These are phyloP conservation scores for Apiotrichum mycotoxinovorans DNA, from an alignment of 1,284 basidiomycete species.

Conservation along the genomic window DNA sequence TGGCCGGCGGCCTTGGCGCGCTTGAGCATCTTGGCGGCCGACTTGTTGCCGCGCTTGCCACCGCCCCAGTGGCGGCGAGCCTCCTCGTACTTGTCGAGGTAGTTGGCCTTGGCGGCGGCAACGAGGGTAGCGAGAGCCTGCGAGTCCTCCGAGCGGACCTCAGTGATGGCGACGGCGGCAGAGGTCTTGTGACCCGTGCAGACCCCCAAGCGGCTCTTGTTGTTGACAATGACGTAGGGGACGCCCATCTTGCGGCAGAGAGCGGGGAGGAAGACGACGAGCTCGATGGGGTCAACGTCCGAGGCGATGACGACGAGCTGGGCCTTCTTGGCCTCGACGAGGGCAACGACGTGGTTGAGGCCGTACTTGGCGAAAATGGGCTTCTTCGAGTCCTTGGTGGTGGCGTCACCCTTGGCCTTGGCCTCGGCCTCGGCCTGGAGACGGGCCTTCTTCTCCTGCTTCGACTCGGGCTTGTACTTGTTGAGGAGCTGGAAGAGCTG, in stretches of 20 bases:
- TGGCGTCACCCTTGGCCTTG: slow-evolving; percentile 56
- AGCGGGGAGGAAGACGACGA: slow-evolving; percentile 96
- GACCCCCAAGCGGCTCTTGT: slow-evolving; percentile 87
- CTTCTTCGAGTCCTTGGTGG: slow-evolving; percentile 72
- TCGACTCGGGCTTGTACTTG: slow-evolving; percentile 70
- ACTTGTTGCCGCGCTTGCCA: slow-evolving; percentile 91
- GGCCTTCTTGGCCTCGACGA: slow-evolving; percentile 97
- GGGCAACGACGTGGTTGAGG: slow-evolving; percentile 92
- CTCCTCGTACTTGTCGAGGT: slow-evolving; percentile 95
- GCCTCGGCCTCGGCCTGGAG: slow-evolving; percentile 72
- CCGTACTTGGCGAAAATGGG: slow-evolving; percentile 95
- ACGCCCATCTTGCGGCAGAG: slow-evolving; percentile 99
- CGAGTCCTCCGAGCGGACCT: slow-evolving; percentile 90
- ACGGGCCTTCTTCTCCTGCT: slow-evolving; percentile 97
- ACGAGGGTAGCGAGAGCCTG: slow-evolving; percentile 90
- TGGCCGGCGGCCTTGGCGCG: slow-evolving; percentile 73
- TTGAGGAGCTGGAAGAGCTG: slow-evolving; percentile 97
- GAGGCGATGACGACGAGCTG: slow-evolving; percentile 94
- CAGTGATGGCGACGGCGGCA: slow-evolving; percentile 83
- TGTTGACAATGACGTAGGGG: slow-evolving; percentile 93
- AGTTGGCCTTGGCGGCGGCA: slow-evolving; percentile 95
- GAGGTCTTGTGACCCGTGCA: slow-evolving; percentile 81
- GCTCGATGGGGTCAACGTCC: slow-evolving; percentile 80
- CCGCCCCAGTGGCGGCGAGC: slow-evolving; percentile 91
- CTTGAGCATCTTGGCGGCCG: slow-evolving; percentile 83